phyloP scores from a whole-genome alignment of 129 eudicot species.

The Pseudognaphalium luteoalbum region DNA sequence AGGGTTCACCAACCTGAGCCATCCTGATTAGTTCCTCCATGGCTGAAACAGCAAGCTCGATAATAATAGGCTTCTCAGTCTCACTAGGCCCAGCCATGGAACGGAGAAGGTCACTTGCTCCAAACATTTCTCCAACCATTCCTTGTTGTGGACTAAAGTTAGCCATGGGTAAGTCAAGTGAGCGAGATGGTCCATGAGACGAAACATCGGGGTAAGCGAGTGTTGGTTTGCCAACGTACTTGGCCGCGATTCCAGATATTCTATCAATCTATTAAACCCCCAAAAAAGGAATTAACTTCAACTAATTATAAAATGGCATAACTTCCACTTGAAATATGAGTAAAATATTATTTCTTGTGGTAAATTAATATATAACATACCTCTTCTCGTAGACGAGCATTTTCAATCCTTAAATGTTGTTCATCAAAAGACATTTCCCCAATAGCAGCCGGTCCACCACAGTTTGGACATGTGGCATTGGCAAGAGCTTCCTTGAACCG shows the following conservation, averaged over 20 bases:
- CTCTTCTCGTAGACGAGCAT: constrained; percentile 93
- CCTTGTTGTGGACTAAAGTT: constrained; percentile 57
- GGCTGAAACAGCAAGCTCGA: constrained; percentile 94
- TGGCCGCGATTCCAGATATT: constrained; percentile 93
- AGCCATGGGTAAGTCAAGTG: constrained; percentile 70
- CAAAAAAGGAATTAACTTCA: background rate
- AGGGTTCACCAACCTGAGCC: constrained; percentile 83
- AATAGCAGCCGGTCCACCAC: constrained; percentile 89
- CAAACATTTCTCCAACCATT: constrained; percentile 67
- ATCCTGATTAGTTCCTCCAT: constrained; percentile 90
- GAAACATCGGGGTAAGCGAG: constrained; percentile 63
- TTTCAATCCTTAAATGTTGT: constrained; percentile 86
- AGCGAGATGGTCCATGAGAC: constrained; percentile 48
- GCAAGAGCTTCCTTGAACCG: constrained; percentile 81
- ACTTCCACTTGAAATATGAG: background rate
- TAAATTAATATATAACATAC: constrained; percentile 29
- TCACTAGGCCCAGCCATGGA: constrained; percentile 64
- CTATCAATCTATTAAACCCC: constrained; percentile 64
- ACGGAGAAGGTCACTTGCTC: constrained; percentile 65
- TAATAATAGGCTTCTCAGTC: constrained; percentile 77
- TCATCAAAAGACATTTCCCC: constrained; percentile 98
- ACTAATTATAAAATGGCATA: background rate
- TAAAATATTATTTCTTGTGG: constrained; percentile 2
- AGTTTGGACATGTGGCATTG: constrained; percentile 82
- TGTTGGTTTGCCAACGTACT: constrained; percentile 81